These are phyloP conservation scores for Salvia splendens DNA, from an alignment of 257 asterid species.

Conservation along the genomic window DNA sequence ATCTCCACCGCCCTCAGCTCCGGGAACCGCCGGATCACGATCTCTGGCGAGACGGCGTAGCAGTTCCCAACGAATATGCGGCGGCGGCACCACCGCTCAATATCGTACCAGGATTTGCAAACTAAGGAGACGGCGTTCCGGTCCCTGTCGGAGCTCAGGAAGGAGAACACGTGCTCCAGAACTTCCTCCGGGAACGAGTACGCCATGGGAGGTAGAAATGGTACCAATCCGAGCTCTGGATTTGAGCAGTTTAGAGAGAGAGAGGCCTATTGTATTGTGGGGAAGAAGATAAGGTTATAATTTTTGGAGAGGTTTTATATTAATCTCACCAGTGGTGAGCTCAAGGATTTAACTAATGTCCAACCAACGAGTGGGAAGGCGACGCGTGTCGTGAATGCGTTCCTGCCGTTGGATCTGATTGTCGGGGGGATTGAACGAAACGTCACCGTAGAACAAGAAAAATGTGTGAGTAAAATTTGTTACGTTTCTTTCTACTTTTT, in stretches of 20 bases:
- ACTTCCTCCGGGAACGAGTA: slow-evolving; percentile 86
- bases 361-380: slow-evolving; percentile 9
- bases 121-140: slow-evolving; percentile 84
- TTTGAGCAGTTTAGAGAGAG: slow-evolving; percentile 28
- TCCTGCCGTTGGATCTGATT: slow-evolving; percentile 39
- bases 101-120: slow-evolving; percentile 93
- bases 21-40: slow-evolving; percentile 81
- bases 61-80: slow-evolving; percentile 81
- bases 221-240: slow-evolving; percentile 45
- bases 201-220: slow-evolving; percentile 59
- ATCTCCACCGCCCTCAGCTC: slow-evolving; percentile 73
- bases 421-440: slow-evolving; percentile 13
- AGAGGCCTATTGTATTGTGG: slow-evolving; percentile 39
- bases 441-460: too few relatives aligned
- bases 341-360: slow-evolving; percentile 45
- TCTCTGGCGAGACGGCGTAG: slow-evolving; percentile 69
- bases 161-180: slow-evolving; percentile 76
- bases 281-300: slow-evolving; percentile 75
- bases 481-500: too few relatives aligned
- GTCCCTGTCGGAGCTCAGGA: slow-evolving; percentile 61
- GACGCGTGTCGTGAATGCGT: slow-evolving; percentile 32
- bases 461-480: too few relatives aligned
- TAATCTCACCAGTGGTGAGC: slow-evolving; percentile 24
- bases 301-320: slow-evolving; percentile 43
- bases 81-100: slow-evolving; percentile 85